A percentile compares a stretch with the other conserved stretches of the same genome.
Evolutionary conservation across 1,284 basidiomycete genomes (phyloP).

Genomic region (Trametes sp.): DNA sequence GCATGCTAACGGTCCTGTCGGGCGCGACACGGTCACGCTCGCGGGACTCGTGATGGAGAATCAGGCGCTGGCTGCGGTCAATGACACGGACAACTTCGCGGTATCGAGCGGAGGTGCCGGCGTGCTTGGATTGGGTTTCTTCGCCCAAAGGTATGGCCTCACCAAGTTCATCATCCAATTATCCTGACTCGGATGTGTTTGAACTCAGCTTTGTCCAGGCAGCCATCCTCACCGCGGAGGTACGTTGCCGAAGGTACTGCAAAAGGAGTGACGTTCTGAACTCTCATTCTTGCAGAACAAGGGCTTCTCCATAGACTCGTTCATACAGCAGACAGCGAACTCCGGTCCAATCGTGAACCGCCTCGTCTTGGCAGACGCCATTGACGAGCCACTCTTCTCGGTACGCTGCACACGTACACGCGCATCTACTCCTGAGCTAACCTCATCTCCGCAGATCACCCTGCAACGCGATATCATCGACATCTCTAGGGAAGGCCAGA

Average conservation of each 20-base stretch:
- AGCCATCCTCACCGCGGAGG: conserved; percentile 44
- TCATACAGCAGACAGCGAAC: conserved; percentile 46
- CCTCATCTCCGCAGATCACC: conserved; percentile 37
- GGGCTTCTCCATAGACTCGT: conserved; percentile 47
- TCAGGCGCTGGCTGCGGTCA: conserved; percentile 46
- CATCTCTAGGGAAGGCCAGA: conserved; percentile 45
- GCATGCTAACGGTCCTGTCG: conserved; percentile 45
- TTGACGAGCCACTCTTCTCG: conserved; percentile 55
- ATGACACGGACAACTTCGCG: conserved; percentile 46
- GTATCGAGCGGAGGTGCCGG: conserved; percentile 46
- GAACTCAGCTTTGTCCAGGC: conserved; percentile 48
- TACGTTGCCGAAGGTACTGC: conserved; percentile 25
- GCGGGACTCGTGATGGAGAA: conserved; percentile 46
- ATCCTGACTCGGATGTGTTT: background rate
- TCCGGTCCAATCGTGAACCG: conserved; percentile 56
- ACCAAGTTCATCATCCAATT: too few relatives aligned
- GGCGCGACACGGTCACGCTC: conserved; percentile 44
- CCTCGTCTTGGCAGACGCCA: conserved; percentile 49
- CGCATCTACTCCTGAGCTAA: too few relatives aligned
- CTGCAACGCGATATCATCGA: conserved; percentile 52
- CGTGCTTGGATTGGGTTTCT: conserved; percentile 51
- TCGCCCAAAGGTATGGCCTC: conserved; percentile 41
- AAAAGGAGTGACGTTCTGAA: background rate
- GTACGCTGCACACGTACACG: too few relatives aligned
- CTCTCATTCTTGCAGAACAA: background rate